Evolutionary conservation across 2,329 filamentous ascomycete species (phyloP).

Genomic region (Plectosphaerella sp.): DNA sequence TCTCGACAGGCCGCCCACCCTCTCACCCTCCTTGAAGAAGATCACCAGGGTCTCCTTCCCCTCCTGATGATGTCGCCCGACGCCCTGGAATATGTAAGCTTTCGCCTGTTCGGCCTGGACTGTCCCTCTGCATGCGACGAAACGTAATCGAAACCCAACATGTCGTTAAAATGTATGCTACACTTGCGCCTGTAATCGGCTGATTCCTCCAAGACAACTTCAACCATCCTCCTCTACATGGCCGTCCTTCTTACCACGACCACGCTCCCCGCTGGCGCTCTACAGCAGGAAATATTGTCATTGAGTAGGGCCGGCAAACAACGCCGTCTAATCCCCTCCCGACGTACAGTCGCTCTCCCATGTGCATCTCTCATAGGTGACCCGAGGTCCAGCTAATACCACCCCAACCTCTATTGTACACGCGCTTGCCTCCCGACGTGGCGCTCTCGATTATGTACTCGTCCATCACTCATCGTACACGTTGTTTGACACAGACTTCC

Average conservation of each 20-base stretch:
- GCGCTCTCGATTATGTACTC: slow-evolving; percentile 4
- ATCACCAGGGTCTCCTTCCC: neutral
- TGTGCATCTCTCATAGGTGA: neutral
- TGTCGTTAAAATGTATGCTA: too few relatives aligned
- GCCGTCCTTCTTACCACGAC: too few relatives aligned
- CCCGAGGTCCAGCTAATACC: neutral
- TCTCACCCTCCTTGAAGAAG: neutral
- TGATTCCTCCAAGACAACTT: too few relatives aligned
- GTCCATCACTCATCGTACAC: neutral
- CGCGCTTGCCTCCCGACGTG: slow-evolving; percentile 9
- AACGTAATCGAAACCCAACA: too few relatives aligned
- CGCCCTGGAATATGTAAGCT: too few relatives aligned
- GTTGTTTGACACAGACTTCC: slow-evolving; percentile 3
- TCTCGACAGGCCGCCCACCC: neutral
- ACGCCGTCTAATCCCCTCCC: neutral
- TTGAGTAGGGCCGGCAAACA: neutral
- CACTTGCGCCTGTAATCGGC: too few relatives aligned
- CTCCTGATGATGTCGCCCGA: too few relatives aligned
- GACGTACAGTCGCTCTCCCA: neutral
- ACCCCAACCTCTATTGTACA: slow-evolving; percentile 8
- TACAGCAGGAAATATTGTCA: neutral
- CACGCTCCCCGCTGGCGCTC: too few relatives aligned
- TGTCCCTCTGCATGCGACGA: too few relatives aligned
- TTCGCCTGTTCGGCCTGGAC: too few relatives aligned
- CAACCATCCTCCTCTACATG: too few relatives aligned